Evolutionary conservation across 768 basidiomycete genomes (phyloP).

Genomic region (Pholiota molesta): DNA sequence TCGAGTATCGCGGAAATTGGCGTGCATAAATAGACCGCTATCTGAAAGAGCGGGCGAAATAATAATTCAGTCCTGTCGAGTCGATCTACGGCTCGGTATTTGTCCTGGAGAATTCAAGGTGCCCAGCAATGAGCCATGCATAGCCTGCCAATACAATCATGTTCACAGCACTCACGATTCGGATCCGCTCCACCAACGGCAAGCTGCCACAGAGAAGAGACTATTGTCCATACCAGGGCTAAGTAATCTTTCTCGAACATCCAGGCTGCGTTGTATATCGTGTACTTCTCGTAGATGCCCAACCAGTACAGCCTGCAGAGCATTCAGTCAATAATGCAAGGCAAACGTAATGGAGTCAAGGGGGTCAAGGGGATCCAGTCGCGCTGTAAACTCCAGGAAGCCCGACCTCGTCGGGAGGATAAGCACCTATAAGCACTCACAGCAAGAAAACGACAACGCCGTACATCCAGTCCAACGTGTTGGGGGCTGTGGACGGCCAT

Average conservation of each 20-base stretch:
- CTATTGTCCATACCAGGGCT: slow-evolving; percentile 9
- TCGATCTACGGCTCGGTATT: slow-evolving; percentile 4
- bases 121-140: not conserved
- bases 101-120: slow-evolving; percentile 1
- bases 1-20: not conserved
- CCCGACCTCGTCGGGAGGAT: not conserved
- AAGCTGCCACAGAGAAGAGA: not conserved
- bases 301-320: slow-evolving; percentile 29
- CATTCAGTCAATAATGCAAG: not conserved
- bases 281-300: slow-evolving; percentile 30
- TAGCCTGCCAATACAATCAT: not conserved
- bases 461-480: slow-evolving; percentile 31
- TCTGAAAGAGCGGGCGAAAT: not conserved
- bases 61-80: slow-evolving; percentile 7
- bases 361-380: too few relatives aligned
- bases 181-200: not conserved
- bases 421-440: slow-evolving; percentile 25
- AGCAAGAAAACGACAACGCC: slow-evolving; percentile 30
- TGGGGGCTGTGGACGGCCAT: slow-evolving; percentile 29
- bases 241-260: slow-evolving; percentile 28
- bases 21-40: not conserved
- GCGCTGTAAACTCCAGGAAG: too few relatives aligned
- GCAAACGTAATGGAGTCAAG: not conserved
- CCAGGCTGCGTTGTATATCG: slow-evolving; percentile 25
- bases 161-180: slow-evolving; percentile 1